Base-by-base conservation (phyloP, 768 basidiomycete species). In the Paxillus rubicundulus region DNA sequence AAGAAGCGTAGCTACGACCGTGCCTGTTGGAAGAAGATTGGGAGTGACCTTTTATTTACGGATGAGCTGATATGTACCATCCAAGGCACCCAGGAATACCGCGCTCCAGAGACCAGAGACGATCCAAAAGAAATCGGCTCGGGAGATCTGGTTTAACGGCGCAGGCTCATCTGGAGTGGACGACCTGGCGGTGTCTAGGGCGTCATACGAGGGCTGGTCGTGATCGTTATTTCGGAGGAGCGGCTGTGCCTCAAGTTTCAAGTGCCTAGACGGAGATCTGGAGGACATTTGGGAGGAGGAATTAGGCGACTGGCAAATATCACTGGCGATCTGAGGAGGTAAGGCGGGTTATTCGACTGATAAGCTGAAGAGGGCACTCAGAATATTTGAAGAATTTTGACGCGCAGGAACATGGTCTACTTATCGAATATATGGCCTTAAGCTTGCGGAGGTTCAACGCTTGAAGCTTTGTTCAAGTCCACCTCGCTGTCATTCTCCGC, bases 1-100 rank as follows among this genome's bases (percentile, higher is more conserved):
- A 53, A 91, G 73, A 45, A 94, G 78, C 2, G 92, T 94, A 24
- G 91, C 92, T 54, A 93, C 91, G 61, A 93, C 85, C 5, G 90
- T 92, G 59, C 88, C 89, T 68, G 45, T 37, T 37, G 56, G 41
- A 46, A 43, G 37, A 40, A 47, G 44, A 46, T 52, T 38, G 32
- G 45, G 21, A 28, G 28, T 2, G 47, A 52, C 9, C 40, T 37
- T 4, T 32, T 2, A 36, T 6, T 5, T n/a, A 53, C 38, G 45
- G 47, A 57, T 49, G 45, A 16, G n/a, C 18, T 36, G 45, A 40
- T 37, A 67, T 76, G 52, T 66, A 87, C 90, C 90, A 66, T 93
- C 91, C 61, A 94, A 79, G 39, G 92, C 89, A 61, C 87, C 88
- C 49, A 94, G 74, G 63, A 94, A 84, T 18, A 92, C 87, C 37